A percentile compares a stretch with the other conserved stretches of the same genome.
Conservation (phyloP, 305 asterid genomes). For the Fraxinus floribunda region DNA sequence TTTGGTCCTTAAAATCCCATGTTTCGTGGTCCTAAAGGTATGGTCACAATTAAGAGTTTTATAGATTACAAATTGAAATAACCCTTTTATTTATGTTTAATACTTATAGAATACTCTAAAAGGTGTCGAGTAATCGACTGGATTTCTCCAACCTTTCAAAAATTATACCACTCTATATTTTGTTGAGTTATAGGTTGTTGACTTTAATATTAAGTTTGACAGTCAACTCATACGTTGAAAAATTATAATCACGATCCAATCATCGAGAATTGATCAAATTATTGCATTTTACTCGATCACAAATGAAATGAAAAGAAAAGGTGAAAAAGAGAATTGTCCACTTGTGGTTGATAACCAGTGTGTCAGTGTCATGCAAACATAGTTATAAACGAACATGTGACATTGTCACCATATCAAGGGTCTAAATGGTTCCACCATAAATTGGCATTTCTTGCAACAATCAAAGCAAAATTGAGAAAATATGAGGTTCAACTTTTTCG, state of each 20-base stretch:
- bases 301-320: not conserved
- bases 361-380: not conserved
- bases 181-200: not conserved
- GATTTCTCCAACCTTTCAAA: not conserved
- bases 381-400: not conserved
- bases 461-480: not conserved
- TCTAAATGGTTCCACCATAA: not conserved
- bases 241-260: no score
- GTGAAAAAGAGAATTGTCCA: not conserved
- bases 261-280: no score
- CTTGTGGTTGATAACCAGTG: not conserved
- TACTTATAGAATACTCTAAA: no score
- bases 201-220: no score
- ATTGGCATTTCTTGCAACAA: not conserved
- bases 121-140: not conserved
- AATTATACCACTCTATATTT: not conserved
- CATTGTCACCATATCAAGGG: not conserved
- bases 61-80: not conserved
- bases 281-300: not conserved
- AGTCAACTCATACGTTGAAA: no score
- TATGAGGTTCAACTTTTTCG: not conserved
- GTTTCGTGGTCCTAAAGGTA: not conserved
- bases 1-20: slow-evolving; percentile 16
- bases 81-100: no score
- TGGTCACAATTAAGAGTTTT: not conserved